Conservation (phyloP, 140 eudicot genomes). For the Erigeron philadelphicus region DNA sequence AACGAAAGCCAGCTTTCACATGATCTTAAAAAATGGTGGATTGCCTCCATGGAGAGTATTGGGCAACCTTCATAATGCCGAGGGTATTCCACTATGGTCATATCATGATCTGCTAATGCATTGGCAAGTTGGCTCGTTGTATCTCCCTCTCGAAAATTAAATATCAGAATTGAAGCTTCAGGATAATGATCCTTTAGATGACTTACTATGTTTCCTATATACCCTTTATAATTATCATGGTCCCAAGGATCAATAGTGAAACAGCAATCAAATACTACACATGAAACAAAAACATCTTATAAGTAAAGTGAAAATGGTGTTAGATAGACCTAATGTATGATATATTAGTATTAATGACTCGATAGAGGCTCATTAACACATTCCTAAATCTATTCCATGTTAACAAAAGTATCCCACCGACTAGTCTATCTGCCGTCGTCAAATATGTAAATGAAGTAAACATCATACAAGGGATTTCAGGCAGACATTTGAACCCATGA, state of each 20-base stretch:
- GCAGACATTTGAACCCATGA: background rate
- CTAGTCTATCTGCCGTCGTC: background rate
- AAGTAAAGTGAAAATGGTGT: background rate
- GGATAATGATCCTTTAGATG: slow-evolving; percentile 64
- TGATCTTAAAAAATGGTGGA: slow-evolving; percentile 79
- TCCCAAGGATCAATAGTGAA: slow-evolving; percentile 73
- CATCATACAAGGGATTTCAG: too few relatives aligned
- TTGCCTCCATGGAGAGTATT: slow-evolving; percentile 70
- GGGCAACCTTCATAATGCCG: slow-evolving; percentile 83
- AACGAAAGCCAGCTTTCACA: slow-evolving; percentile 88
- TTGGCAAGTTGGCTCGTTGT: slow-evolving; percentile 50
- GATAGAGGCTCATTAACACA: background rate
- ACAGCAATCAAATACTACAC: slow-evolving; percentile 85
- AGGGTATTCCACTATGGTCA: slow-evolving; percentile 95
- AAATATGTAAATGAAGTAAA: background rate
- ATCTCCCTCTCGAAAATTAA: slow-evolving; percentile 74
- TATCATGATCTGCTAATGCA: slow-evolving; percentile 56
- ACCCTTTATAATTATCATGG: slow-evolving; percentile 54
- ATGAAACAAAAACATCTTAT: slow-evolving; percentile 12
- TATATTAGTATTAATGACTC: background rate
- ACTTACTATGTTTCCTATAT: slow-evolving; percentile 51
- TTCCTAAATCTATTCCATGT: slow-evolving; percentile 1
- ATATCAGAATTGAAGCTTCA: slow-evolving; percentile 73
- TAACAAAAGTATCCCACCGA: background rate
- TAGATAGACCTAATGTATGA: too few relatives aligned